Base-by-base conservation (phyloP, 2,329 filamentous ascomycete species). In the Fusarium sp. region DNA sequence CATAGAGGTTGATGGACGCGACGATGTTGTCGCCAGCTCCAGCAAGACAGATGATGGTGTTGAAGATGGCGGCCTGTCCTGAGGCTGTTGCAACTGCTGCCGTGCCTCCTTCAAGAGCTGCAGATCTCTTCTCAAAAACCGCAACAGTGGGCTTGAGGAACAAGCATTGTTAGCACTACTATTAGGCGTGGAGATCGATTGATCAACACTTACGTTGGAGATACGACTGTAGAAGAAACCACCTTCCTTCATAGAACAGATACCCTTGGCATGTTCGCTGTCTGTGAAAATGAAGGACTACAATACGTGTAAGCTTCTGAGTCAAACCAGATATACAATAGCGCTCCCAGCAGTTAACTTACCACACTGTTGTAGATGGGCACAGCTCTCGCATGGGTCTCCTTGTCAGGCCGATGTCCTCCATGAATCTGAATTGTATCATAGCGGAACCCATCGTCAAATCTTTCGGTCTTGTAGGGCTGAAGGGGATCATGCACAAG, bases 111-210 rank as follows among this genome's bases (percentile, higher is more conserved):
- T 64, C 48, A 10, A 64, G 48, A 30, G 50, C 44, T 1, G 61
- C 61, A n/a, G 40, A 41, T 16, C 61, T 57, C 9, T 52, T 55
- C 39, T 64, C 61, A 9, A 64, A 64, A 6, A 59, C 56, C 2
- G 16, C 50, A 16, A 47, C 46, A n/a, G 56, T 64, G 2, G 61
- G 61, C 34, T 64, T 50, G 3, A 34, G 31, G 12, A 9, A 12
- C 31, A 6, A 23, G 23, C 23, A 9, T 34, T 12, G 31, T 34
- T 9, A 34, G 31, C 12, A 9, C 4, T 34, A 6, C 12, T 3
- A 34, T 34, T 9, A 6, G 8, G 31, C 31, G 31, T 9, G 8
- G 31, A 34, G 31, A 12, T 34, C 31, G 12, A 23, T 23, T 12
- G 12, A 12, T 34, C 31, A 12, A 34, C 12, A 34, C 31, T 34